Evolutionary conservation across 2,329 filamentous ascomycete species (phyloP).

Genomic region (Endothia cerciana): DNA sequence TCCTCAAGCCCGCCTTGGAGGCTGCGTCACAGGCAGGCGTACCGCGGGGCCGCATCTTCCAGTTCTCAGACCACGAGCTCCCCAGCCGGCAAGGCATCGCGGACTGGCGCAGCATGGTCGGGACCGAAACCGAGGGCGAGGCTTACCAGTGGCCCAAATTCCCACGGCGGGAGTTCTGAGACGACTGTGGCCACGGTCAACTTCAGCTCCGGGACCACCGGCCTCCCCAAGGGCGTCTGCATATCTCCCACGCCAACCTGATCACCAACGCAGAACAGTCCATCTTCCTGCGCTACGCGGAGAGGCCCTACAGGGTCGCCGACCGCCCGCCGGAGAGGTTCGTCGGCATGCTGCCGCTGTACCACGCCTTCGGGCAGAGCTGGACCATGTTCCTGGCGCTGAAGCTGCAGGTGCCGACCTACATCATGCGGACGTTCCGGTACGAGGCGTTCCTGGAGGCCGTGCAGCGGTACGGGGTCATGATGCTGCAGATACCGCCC

Average conservation of each 20-base stretch:
- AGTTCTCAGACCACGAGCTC: slow-evolving; percentile 49
- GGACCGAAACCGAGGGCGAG: slow-evolving; percentile 37
- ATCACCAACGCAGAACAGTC: slow-evolving; percentile 52
- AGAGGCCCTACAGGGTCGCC: slow-evolving; percentile 41
- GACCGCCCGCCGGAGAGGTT: slow-evolving; percentile 50
- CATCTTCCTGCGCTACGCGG: slow-evolving; percentile 48
- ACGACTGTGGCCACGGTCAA: slow-evolving; percentile 37
- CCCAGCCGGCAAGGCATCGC: slow-evolving; percentile 38
- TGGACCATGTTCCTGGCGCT: slow-evolving; percentile 52
- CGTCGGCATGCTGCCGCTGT: slow-evolving; percentile 68
- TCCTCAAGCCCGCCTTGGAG: slow-evolving; percentile 47
- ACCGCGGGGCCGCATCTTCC: slow-evolving; percentile 48
- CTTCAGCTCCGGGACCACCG: slow-evolving; percentile 56
- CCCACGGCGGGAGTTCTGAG: slow-evolving; percentile 39
- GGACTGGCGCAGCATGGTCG: slow-evolving; percentile 49
- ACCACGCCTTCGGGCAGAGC: slow-evolving; percentile 63
- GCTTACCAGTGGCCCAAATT: slow-evolving; percentile 48
- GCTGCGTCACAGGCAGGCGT: slow-evolving; percentile 47
- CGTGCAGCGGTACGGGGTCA: slow-evolving; percentile 57
- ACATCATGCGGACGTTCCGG: slow-evolving; percentile 60
- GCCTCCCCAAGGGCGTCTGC: slow-evolving; percentile 55
- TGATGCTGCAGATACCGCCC: slow-evolving; percentile 57
- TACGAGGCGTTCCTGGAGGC: slow-evolving; percentile 56
- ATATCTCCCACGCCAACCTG: slow-evolving; percentile 53
- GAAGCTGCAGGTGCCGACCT: slow-evolving; percentile 46